Percentiles rank a stretch among this genome's conserved stretches.
Evolutionary conservation across 2,329 filamentous ascomycete genomes (phyloP).

Genomic region (Mycosphaerella sp.): DNA sequence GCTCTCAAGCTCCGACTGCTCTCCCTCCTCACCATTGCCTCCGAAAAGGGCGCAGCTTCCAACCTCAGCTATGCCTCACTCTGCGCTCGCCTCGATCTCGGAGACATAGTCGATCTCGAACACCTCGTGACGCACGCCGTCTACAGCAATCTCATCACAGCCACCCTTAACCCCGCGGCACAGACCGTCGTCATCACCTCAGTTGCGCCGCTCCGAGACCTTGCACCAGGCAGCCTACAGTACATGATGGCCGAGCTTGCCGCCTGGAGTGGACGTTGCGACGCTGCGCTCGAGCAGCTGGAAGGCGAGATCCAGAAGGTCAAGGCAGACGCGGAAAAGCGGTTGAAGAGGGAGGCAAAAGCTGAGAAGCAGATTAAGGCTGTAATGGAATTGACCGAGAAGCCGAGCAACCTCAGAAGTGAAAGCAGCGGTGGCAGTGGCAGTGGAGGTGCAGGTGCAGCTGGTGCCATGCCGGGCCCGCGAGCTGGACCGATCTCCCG

Average conservation of each 20-base stretch:
- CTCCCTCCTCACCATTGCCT: conserved; percentile 74
- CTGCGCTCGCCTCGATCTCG: conserved; percentile 59
- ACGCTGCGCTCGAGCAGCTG: conserved; percentile 63
- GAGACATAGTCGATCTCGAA: conserved; percentile 66
- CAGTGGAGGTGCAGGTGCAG: background rate
- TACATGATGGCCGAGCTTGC: conserved; percentile 61
- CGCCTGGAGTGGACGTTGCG: conserved; percentile 74
- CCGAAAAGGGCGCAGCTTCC: conserved; percentile 44
- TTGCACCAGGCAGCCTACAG: conserved; percentile 65
- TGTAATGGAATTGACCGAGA: conserved; percentile 24
- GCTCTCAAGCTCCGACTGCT: conserved; percentile 82
- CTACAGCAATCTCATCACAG: conserved; percentile 75
- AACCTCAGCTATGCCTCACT: conserved; percentile 67
- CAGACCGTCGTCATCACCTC: conserved; percentile 70
- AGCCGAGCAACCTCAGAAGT: conserved; percentile 11
- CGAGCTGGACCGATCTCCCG: conserved; percentile 13
- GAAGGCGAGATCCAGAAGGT: conserved; percentile 68
- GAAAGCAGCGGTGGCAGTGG: conserved; percentile 1
- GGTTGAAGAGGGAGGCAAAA: conserved; percentile 40
- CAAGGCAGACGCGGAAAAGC: conserved; percentile 41
- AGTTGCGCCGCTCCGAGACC: conserved; percentile 78
- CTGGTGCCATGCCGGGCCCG: conserved; percentile 1
- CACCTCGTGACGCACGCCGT: conserved; percentile 79
- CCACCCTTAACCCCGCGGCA: conserved; percentile 73
- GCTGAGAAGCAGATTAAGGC: conserved; percentile 36